Evolutionary conservation across 106 monocot genomes (phyloP).

Genomic region (Dioscorea zingiberensis): DNA sequence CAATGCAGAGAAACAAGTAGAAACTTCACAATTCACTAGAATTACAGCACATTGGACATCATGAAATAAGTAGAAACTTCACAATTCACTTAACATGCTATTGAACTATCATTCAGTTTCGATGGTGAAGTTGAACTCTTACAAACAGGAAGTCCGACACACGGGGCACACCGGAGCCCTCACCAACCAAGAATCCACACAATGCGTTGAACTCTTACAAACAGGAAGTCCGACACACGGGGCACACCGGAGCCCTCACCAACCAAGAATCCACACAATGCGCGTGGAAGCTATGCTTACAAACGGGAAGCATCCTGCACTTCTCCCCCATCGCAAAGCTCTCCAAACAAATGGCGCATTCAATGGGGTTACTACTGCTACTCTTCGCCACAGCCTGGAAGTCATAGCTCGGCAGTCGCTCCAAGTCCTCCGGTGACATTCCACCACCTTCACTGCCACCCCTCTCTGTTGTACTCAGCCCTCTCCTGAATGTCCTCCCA

Average conservation of each 20-base stretch:
- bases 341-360: conserved; percentile 57
- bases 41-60: too few relatives aligned
- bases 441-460: conserved; percentile 6
- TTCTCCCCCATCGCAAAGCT: conserved; percentile 33
- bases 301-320: conserved; percentile 47
- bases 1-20: too few relatives aligned
- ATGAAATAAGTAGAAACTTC: too few relatives aligned
- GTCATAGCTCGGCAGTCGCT: conserved; percentile 39
- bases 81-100: too few relatives aligned
- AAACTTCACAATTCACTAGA: too few relatives aligned
- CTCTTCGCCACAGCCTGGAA: conserved; percentile 5
- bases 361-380: neutral
- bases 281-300: conserved; percentile 53
- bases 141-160: too few relatives aligned
- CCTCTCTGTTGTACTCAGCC: neutral
- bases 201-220: too few relatives aligned
- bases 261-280: conserved; percentile 60
- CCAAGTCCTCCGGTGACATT: conserved; percentile 40
- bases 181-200: too few relatives aligned
- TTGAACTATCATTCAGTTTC: too few relatives aligned
- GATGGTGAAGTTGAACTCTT: too few relatives aligned
- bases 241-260: conserved; percentile 30
- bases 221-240: conserved; percentile 45
- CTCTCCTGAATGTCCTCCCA: conserved; percentile 18
- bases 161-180: too few relatives aligned